These are phyloP conservation scores for Phytophthora sansomeana DNA, from an alignment of 352 stramenopile genomes.

Conservation along the genomic window DNA sequence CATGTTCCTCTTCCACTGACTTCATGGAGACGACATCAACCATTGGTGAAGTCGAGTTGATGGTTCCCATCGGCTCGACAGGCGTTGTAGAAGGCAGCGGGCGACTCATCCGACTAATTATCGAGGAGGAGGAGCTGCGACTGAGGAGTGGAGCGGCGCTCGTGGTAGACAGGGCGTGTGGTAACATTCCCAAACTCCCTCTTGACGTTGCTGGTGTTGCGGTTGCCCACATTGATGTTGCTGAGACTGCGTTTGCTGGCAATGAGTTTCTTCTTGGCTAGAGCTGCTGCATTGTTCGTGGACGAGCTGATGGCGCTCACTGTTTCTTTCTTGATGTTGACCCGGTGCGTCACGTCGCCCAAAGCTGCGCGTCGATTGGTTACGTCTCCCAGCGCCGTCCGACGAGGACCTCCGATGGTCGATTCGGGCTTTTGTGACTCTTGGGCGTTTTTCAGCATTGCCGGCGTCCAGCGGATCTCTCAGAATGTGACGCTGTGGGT, in stretches of 20 bases:
- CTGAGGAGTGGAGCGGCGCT: slow-evolving; percentile 13
- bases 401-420: slow-evolving; percentile 27
- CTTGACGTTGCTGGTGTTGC: slow-evolving; percentile 30
- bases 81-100: slow-evolving; percentile 41
- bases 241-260: slow-evolving; percentile 51
- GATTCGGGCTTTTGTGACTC: slow-evolving; percentile 57
- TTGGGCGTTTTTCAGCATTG: slow-evolving; percentile 68
- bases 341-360: slow-evolving; percentile 79
- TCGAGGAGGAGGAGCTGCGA: slow-evolving; percentile 28
- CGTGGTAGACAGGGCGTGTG: slow-evolving; percentile 19
- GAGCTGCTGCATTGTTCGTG: slow-evolving; percentile 22
- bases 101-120: slow-evolving; percentile 35
- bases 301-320: slow-evolving; percentile 49
- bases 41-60: slow-evolving; percentile 38
- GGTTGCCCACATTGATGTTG: slow-evolving; percentile 32
- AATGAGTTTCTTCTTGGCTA: slow-evolving; percentile 61
- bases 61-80: slow-evolving; percentile 39
- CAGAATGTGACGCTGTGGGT: slow-evolving; percentile 47
- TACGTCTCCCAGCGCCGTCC: slow-evolving; percentile 61
- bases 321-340: slow-evolving; percentile 71
- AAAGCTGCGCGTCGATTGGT: slow-evolving; percentile 71
- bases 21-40: slow-evolving; percentile 26
- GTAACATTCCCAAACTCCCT: slow-evolving; percentile 30
- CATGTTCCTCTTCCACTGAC: slow-evolving; percentile 46
- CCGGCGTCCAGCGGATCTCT: slow-evolving; percentile 53